Evolutionary conservation across 2,329 filamentous ascomycete species (phyloP).

Genomic region (Tolypocladium tropicale): DNA sequence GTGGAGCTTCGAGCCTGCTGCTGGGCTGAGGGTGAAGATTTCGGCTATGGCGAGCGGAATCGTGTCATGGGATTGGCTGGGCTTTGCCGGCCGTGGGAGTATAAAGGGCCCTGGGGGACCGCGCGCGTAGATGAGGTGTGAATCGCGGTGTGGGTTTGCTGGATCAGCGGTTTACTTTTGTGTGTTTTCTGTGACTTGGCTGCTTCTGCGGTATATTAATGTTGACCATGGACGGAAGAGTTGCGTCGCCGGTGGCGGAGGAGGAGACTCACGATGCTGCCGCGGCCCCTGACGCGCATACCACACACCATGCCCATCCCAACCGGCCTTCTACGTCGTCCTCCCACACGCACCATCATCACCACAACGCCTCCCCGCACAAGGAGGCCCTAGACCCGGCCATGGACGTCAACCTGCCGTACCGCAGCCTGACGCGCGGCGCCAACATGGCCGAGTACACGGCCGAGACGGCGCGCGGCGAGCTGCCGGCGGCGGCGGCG

Average conservation of each 20-base stretch:
- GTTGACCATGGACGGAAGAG: not conserved
- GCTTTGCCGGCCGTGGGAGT: not conserved
- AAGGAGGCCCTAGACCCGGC: conserved; percentile 29
- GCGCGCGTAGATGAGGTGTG: not conserved
- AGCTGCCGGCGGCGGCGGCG: conserved; percentile 38
- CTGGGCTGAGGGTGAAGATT: too few species aligned
- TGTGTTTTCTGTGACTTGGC: not conserved
- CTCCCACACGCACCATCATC: not conserved
- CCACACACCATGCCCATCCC: not conserved
- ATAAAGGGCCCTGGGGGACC: not conserved
- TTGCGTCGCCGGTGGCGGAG: not conserved
- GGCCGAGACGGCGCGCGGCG: conserved; percentile 48
- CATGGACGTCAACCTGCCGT: conserved; percentile 49
- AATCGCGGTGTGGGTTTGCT: not conserved
- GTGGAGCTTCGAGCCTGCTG: not conserved
- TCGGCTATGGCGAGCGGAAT: not conserved
- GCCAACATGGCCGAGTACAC: conserved; percentile 60
- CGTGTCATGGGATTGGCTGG: not conserved
- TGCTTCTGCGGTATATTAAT: not conserved
- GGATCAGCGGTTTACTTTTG: not conserved
- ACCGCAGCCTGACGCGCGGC: conserved; percentile 48
- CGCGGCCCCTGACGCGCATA: not conserved
- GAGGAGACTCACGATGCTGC: not conserved
- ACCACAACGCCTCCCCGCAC: conserved; percentile 5
- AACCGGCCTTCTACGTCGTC: not conserved